Conservation (phyloP, 495 filamentous ascomycete genomes). For the Talaromyces borbonicus region DNA sequence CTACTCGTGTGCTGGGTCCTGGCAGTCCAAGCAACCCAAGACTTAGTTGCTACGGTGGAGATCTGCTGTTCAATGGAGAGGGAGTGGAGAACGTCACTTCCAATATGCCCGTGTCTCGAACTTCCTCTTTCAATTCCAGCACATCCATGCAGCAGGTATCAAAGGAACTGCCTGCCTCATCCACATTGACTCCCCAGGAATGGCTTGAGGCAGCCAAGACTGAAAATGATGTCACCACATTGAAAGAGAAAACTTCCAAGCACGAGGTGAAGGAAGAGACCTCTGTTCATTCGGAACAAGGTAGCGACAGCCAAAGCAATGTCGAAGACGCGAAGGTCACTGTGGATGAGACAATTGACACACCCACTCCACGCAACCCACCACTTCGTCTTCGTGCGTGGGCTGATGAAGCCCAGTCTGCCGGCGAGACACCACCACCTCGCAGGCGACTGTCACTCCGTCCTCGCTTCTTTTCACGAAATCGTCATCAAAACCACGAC, state of each 20-base stretch:
- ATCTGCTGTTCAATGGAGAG: conserved; percentile 15
- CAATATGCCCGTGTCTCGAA: conserved; percentile 12
- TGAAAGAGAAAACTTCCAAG: neutral
- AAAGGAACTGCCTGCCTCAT: conserved; percentile 14
- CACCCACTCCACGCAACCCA: conserved; percentile 23
- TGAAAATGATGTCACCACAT: neutral
- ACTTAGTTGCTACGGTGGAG: conserved; percentile 14
- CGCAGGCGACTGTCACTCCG: conserved; percentile 28
- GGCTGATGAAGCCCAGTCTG: conserved; percentile 11
- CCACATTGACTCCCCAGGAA: conserved; percentile 31
- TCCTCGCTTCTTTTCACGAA: conserved; percentile 27
- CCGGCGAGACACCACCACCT: conserved; percentile 18
- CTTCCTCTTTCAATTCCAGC: conserved; percentile 12
- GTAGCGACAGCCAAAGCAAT: neutral
- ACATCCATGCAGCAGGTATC: neutral
- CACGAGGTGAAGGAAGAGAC: neutral
- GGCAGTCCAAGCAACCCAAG: conserved; percentile 18
- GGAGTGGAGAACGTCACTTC: conserved; percentile 14
- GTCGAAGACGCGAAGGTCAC: too few species aligned
- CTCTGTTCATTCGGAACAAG: neutral
- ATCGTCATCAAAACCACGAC: conserved; percentile 21
- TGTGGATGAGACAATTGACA: too few species aligned
- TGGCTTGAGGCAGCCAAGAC: conserved; percentile 30
- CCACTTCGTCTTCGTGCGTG: conserved; percentile 23
- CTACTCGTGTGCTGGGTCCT: conserved; percentile 17